Conservation (phyloP, 768 basidiomycete species). For the Leccinum truebloodii region DNA sequence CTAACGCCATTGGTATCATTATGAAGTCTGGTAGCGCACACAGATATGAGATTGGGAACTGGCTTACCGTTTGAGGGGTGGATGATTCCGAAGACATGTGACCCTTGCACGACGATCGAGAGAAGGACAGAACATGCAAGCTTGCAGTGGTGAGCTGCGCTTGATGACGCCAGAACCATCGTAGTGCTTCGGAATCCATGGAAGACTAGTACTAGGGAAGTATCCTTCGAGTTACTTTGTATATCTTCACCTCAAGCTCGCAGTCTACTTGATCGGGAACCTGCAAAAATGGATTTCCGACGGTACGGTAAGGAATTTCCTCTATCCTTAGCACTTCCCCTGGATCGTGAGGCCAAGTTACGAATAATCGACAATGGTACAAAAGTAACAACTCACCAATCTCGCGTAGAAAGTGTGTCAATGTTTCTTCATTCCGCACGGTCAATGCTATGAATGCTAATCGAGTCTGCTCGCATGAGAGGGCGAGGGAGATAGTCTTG, state of each 20-base stretch:
- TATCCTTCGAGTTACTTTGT: conserved; percentile 37
- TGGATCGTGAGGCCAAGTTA: conserved; percentile 7
- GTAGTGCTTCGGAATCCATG: conserved; percentile 3
- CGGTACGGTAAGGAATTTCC: conserved; percentile 24
- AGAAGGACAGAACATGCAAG: neutral
- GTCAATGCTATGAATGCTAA: conserved; percentile 41
- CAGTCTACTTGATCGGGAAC: conserved; percentile 34
- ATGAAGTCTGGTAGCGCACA: neutral
- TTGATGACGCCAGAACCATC: conserved; percentile 19
- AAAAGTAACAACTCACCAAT: conserved; percentile 26
- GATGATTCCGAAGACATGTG: neutral
- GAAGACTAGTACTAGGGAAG: conserved; percentile 1
- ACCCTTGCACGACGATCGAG: neutral
- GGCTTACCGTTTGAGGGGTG: neutral
- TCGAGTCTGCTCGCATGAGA: conserved; percentile 23
- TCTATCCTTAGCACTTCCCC: conserved; percentile 26
- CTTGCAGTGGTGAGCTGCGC: neutral
- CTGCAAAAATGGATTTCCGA: conserved; percentile 25
- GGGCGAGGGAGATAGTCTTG: conserved; percentile 41
- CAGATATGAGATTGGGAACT: neutral
- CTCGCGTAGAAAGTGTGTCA: conserved; percentile 43
- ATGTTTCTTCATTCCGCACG: conserved; percentile 56
- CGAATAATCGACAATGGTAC: neutral
- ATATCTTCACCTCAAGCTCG: conserved; percentile 18
- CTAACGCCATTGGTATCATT: neutral